Conservation (phyloP, 441 rosid genomes). For the Geranium incanum region DNA sequence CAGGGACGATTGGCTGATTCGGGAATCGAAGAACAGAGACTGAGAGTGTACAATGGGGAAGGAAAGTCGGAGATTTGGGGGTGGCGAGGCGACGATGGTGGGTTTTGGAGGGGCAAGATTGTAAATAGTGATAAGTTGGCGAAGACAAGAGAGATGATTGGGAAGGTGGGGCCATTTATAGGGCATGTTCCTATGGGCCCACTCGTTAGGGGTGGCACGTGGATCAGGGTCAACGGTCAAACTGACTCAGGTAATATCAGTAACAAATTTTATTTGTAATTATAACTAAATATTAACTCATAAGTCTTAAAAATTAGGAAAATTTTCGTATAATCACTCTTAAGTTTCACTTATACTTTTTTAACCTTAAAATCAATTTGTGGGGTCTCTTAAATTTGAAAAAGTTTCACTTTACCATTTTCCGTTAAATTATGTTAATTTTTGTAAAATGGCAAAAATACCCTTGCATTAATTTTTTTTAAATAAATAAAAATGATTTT, state of each 20-base stretch:
- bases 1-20: not conserved
- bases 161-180: conserved; percentile 37
- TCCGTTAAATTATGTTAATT: too few relatives aligned
- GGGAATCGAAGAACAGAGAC: not conserved
- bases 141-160: conserved; percentile 21
- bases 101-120: conserved; percentile 25
- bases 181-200: conserved; percentile 12
- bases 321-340: too few relatives aligned
- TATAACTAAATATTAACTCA: too few relatives aligned
- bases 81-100: conserved; percentile 25
- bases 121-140: conserved; percentile 22
- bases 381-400: too few relatives aligned
- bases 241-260: not conserved
- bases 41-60: conserved; percentile 10
- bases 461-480: too few relatives aligned
- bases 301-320: too few relatives aligned
- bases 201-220: conserved; percentile 18
- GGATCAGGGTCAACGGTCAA: conserved; percentile 3
- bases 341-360: too few relatives aligned
- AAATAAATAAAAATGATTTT: too few relatives aligned
- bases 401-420: too few relatives aligned
- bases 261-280: too few relatives aligned
- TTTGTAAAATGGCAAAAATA: too few relatives aligned
- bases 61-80: not conserved
- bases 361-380: too few relatives aligned